These are phyloP conservation scores for Aureoboletus auriporus DNA, from an alignment of 768 basidiomycete species.

Conservation along the genomic window DNA sequence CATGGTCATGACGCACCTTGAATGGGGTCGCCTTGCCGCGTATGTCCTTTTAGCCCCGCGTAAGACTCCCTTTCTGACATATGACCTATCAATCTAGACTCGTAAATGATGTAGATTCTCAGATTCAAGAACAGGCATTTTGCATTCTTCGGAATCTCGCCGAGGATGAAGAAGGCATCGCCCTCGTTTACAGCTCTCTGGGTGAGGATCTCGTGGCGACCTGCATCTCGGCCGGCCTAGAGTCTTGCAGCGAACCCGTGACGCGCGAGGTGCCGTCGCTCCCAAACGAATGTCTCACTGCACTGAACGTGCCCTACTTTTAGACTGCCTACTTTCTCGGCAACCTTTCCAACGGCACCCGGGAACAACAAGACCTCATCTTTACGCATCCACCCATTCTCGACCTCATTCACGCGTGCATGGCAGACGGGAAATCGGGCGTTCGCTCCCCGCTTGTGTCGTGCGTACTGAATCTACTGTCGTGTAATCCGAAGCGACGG, in stretches of 20 bases:
- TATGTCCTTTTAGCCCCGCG: constrained; percentile 30
- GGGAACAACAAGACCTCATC: constrained; percentile 48
- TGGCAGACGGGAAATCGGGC: constrained; percentile 56
- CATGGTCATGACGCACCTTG: constrained; percentile 62
- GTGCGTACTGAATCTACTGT: constrained; percentile 56
- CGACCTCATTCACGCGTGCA: constrained; percentile 47
- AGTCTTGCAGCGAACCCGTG: constrained; percentile 50
- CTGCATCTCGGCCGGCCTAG: constrained; percentile 46
- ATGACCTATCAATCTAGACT: constrained; percentile 31
- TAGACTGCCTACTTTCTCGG: constrained; percentile 60
- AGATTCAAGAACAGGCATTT: constrained; percentile 68
- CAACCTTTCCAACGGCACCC: constrained; percentile 62
- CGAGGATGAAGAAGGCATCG: constrained; percentile 60
- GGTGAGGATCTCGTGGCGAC: constrained; percentile 43
- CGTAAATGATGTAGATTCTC: constrained; percentile 47
- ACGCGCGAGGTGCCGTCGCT: constrained; percentile 42
- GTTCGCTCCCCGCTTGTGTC: constrained; percentile 58
- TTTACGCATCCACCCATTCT: constrained; percentile 51
- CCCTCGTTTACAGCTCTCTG: constrained; percentile 54
- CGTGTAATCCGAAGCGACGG: constrained; percentile 34
- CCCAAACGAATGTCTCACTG: no score
- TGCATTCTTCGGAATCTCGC: constrained; percentile 65
- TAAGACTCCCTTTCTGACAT: neutral
- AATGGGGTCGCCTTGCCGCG: constrained; percentile 60
- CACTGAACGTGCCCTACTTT: neutral